Evolutionary conservation across 768 basidiomycete species (phyloP).

Genomic region (Serendipita sp.): DNA sequence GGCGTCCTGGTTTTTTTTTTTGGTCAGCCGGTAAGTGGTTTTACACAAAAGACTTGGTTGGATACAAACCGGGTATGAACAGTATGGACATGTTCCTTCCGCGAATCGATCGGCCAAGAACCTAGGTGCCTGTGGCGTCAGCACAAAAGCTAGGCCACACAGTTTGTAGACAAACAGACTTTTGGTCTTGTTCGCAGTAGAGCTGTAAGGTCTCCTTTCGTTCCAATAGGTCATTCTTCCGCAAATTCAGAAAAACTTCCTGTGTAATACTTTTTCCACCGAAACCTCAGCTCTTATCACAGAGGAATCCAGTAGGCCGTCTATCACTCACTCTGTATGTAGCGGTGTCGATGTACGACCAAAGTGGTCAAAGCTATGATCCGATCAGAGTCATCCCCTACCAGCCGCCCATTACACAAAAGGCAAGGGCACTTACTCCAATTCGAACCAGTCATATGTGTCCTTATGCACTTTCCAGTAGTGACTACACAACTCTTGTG

Average conservation of each 20-base stretch:
- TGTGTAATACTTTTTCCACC: slow-evolving; percentile 56
- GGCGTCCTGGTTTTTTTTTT: slow-evolving; percentile 45
- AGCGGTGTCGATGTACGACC: slow-evolving; percentile 82
- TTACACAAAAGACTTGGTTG: background rate
- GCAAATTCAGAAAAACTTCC: slow-evolving; percentile 72
- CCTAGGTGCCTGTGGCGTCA: slow-evolving; percentile 22
- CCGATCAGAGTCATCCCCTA: background rate
- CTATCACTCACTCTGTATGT: slow-evolving; percentile 60
- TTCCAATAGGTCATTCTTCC: slow-evolving; percentile 57
- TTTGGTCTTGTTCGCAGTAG: slow-evolving; percentile 82
- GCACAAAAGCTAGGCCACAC: background rate
- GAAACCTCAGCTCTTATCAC: background rate
- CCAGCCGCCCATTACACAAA: too few species aligned
- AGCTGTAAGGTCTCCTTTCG: slow-evolving; percentile 84
- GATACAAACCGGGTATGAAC: slow-evolving; percentile 54
- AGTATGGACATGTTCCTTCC: slow-evolving; percentile 94
- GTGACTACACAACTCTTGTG: slow-evolving; percentile 73
- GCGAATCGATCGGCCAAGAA: slow-evolving; percentile 96
- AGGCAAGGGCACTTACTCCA: slow-evolving; percentile 17
- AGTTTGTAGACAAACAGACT: slow-evolving; percentile 39
- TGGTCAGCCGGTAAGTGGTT: background rate
- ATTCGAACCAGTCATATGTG: slow-evolving; percentile 96
- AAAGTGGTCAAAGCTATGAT: slow-evolving; percentile 76
- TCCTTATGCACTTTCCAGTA: slow-evolving; percentile 78
- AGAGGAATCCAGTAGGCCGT: too few species aligned